These are phyloP conservation scores for Oryza australiensis DNA, from an alignment of 176 grass and related monocot genomes.

Conservation along the genomic window DNA sequence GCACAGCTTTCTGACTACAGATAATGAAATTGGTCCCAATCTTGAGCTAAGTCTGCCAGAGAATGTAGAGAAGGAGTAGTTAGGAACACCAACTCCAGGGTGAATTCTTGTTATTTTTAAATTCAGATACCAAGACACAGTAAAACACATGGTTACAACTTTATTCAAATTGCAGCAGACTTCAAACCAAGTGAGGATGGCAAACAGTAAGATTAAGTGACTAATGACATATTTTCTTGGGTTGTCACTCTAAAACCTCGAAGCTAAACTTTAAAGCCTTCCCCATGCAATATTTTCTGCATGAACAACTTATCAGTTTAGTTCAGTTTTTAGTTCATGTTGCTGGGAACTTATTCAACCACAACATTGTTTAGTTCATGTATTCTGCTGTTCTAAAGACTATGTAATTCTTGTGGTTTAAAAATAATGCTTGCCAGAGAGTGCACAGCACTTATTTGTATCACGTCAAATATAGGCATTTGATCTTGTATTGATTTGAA, in stretches of 20 bases:
- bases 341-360: neutral
- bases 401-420: neutral
- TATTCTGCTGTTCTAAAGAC: neutral
- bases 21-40: conserved; percentile 33
- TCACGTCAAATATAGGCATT: neutral
- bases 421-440: neutral
- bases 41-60: conserved; percentile 47
- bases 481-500: neutral
- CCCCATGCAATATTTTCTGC: neutral
- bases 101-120: conserved; percentile 27
- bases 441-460: neutral
- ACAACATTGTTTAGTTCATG: neutral
- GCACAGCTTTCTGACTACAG: conserved; percentile 23
- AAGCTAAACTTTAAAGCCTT: neutral
- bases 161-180: conserved; percentile 12
- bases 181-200: conserved; percentile 27
- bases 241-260: neutral
- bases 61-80: conserved; percentile 4
- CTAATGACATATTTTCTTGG: neutral
- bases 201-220: neutral
- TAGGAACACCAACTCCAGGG: conserved; percentile 34
- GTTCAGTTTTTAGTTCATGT: neutral
- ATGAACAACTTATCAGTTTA: conserved; percentile 3
- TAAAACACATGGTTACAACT: neutral
- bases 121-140: neutral